Evolutionary conservation across 371 early-diverging fungal genomes (phyloP), one percentile per base, ranked within the genome.

Genomic region (Saksenaea oblongispora): DNA sequence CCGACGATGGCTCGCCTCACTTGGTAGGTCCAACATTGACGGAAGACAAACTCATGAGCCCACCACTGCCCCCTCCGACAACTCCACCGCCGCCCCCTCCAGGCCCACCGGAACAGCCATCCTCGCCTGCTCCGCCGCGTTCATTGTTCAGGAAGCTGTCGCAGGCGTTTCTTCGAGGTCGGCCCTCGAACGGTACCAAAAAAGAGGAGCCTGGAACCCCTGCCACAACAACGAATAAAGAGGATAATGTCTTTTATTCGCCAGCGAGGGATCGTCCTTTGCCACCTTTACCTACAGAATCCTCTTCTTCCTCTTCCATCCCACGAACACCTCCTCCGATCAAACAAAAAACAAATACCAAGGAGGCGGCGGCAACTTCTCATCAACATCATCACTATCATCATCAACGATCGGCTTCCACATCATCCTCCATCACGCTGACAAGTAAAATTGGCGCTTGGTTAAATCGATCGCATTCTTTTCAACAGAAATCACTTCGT

Each of bases 91-190:
- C 61, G 15, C 26, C 37, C 11, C 10, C 54, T 5, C 34, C 54
- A 14, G 15, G 55, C 5, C 17, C 51, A 3, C 34, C 34, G 17
- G 22, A 31, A 8, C 36, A 24, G 18, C 54, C 54, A 11, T 36
- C 62, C 1, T 14, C 31, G 17, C 56, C 56, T 42, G 24, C 36
- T 24, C 62, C 54, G 28, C 4, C 57, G 15, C 56, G 39, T 2
- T 59, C 66, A 4, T 36, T 68, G 22, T 62, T 68, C 56, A 63
- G 64, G 39, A 68, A 68, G 42, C 42, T 68, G 18, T 68, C 69
- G 14, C 34, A 60, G 15, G 69, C 62, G 1, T n/a, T 68, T 18
- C 55, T 68, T n/a, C 51, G 69, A n/a, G 55, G 62, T 27, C 39
- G 56, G 26, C 62, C 41, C 13, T 36, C 26, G 18, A 54, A 27